Conservation (phyloP, 2,329 filamentous ascomycete species). For the Stagonosporopsis vannaccii region DNA sequence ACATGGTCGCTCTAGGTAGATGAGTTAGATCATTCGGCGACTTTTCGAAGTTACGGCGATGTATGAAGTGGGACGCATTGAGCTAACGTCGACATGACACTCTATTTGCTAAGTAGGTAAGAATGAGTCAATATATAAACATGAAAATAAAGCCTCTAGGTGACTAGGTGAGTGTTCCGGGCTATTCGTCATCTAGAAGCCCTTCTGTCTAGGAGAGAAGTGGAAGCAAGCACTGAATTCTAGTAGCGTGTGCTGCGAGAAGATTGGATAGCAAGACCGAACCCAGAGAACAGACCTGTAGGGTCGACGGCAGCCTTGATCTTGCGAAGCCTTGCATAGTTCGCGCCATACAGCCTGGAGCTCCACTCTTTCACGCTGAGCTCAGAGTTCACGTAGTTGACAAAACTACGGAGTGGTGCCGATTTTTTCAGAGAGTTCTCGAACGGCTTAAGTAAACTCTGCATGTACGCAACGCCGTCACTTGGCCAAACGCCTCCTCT, state of each 20-base stretch:
- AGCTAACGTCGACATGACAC: too few species aligned
- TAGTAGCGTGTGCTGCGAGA: not conserved
- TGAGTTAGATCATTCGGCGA: too few species aligned
- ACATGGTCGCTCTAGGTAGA: too few species aligned
- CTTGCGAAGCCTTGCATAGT: slow-evolving; percentile 22
- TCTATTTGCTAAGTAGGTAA: too few species aligned
- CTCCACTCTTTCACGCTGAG: slow-evolving; percentile 26
- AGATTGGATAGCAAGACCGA: slow-evolving; percentile 18
- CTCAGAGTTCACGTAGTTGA: slow-evolving; percentile 29
- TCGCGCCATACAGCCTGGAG: slow-evolving; percentile 23
- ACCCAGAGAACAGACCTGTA: slow-evolving; percentile 22
- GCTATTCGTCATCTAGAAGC: too few species aligned
- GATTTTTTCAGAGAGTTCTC: slow-evolving; percentile 22
- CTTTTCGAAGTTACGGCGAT: too few species aligned
- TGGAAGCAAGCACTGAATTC: too few species aligned
- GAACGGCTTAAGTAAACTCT: slow-evolving; percentile 25
- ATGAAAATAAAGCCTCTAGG: too few species aligned
- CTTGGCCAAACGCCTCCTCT: slow-evolving; percentile 19
- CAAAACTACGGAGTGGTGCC: slow-evolving; percentile 24
- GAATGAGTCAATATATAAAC: too few species aligned
- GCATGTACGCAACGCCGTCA: slow-evolving; percentile 28
- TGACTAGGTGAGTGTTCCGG: too few species aligned
- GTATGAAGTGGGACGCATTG: too few species aligned
- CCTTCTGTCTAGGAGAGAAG: too few species aligned
- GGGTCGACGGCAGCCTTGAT: slow-evolving; percentile 27